A percentile compares a stretch with the other conserved stretches of the same genome.
Evolutionary conservation across 768 basidiomycete genomes (phyloP).

Genomic region (Cyclocybe cylindracea): DNA sequence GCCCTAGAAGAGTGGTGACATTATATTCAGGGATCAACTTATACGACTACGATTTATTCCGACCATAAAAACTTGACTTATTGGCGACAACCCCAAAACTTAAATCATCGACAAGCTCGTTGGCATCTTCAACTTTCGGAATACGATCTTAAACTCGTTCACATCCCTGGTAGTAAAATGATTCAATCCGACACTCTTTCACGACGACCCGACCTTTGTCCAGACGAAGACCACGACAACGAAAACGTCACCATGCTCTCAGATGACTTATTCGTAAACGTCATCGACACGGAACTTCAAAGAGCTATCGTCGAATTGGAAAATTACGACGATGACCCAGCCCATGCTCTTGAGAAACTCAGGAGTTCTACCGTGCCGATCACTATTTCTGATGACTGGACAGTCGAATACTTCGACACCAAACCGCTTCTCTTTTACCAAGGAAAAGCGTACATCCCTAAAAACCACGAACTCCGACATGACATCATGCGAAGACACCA

Average conservation of each 20-base stretch:
- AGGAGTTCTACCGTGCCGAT: no score
- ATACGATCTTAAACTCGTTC: conserved; percentile 33
- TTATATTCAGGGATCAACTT: conserved; percentile 18
- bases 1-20: conserved; percentile 29
- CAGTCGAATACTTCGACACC: no score
- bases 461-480: no score
- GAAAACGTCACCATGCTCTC: conserved; percentile 13
- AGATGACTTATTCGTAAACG: conserved; percentile 5
- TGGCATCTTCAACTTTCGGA: conserved; percentile 37
- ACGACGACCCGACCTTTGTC: conserved; percentile 19
- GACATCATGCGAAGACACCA: no score
- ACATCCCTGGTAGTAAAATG: conserved; percentile 24
- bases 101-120: conserved; percentile 42
- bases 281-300: no score
- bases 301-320: no score
- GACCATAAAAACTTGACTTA: conserved; percentile 43
- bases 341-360: no score
- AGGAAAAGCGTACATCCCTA: no score
- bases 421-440: no score
- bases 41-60: conserved; percentile 27
- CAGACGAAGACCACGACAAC: conserved; percentile 17
- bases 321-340: no score
- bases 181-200: conserved; percentile 25
- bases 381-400: no score
- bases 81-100: conserved; percentile 33